These are phyloP conservation scores for Pleurotus eryngii DNA, from an alignment of 768 basidiomycete species.

Conservation along the genomic window DNA sequence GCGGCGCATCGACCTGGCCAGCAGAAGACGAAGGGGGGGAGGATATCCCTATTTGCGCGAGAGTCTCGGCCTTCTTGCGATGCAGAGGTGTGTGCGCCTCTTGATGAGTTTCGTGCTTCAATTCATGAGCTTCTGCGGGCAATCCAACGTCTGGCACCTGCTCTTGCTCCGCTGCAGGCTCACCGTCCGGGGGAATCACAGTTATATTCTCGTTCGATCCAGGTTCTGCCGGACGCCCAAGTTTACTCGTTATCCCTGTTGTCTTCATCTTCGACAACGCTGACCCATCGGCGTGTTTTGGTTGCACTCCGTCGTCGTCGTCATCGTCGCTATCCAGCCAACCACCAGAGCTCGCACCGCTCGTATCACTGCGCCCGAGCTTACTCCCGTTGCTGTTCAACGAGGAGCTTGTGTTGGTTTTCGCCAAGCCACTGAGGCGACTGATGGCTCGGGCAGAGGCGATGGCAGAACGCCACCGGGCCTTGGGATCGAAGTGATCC, in stretches of 20 bases:
- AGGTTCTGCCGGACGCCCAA: conserved; percentile 20
- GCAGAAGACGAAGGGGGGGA: background rate
- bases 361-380: conserved; percentile 11
- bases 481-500: conserved; percentile 77
- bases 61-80: conserved; percentile 21
- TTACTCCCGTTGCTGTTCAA: background rate
- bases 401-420: conserved; percentile 2
- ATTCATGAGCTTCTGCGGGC: conserved; percentile 4
- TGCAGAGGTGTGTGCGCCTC: conserved; percentile 4
- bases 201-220: conserved; percentile 40
- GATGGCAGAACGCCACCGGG: conserved; percentile 74
- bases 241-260: background rate
- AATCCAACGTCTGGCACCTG: conserved; percentile 11
- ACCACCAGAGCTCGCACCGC: conserved; percentile 32
- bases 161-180: conserved; percentile 15
- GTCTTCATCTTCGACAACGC: background rate
- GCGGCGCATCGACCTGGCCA: background rate
- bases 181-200: conserved; percentile 30
- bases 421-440: conserved; percentile 29
- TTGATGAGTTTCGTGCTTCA: conserved; percentile 6
- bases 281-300: background rate
- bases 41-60: background rate
- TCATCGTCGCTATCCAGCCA: conserved; percentile 29
- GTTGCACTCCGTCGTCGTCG: conserved; percentile 20
- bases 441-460: conserved; percentile 40